A percentile compares a stretch with the other conserved stretches of the same genome.
Conservation (phyloP, 345 rosid genomes). For the Populus tremula region DNA sequence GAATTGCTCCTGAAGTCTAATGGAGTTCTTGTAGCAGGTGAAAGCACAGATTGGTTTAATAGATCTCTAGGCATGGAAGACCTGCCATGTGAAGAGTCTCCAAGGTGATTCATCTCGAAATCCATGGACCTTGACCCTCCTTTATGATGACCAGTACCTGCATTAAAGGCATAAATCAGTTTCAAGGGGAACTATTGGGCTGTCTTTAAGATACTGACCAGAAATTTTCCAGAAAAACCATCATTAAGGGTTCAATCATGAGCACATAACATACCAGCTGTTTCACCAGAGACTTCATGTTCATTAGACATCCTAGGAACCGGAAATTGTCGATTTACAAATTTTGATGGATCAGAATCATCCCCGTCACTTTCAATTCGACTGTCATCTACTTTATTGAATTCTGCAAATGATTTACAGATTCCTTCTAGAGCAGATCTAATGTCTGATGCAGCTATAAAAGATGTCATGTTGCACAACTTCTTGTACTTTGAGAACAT, state of each 20-base stretch:
- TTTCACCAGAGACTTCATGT: slow-evolving; percentile 27
- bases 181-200: slow-evolving; percentile 30
- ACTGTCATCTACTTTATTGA: slow-evolving; percentile 43
- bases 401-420: slow-evolving; percentile 44
- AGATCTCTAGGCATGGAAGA: slow-evolving; percentile 62
- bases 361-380: slow-evolving; percentile 63
- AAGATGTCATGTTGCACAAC: slow-evolving; percentile 45
- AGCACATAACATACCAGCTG: slow-evolving; percentile 28
- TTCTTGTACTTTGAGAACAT: slow-evolving; percentile 59
- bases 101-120: slow-evolving; percentile 62
- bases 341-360: slow-evolving; percentile 37
- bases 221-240: slow-evolving; percentile 19
- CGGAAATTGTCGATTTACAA: slow-evolving; percentile 23
- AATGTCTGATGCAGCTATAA: slow-evolving; percentile 42
- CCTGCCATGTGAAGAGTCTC: slow-evolving; percentile 57
- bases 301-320: slow-evolving; percentile 34
- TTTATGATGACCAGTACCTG: slow-evolving; percentile 52
- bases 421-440: slow-evolving; percentile 53
- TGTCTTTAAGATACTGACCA: slow-evolving; percentile 40
- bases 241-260: slow-evolving; percentile 24
- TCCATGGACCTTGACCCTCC: slow-evolving; percentile 65
- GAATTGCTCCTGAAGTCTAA: slow-evolving; percentile 60
- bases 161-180: slow-evolving; percentile 44
- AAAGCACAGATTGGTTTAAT: slow-evolving; percentile 50
- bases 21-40: slow-evolving; percentile 58